phyloP scores from a whole-genome alignment of 345 rosid genomes.

The Heritiera littoralis region DNA sequence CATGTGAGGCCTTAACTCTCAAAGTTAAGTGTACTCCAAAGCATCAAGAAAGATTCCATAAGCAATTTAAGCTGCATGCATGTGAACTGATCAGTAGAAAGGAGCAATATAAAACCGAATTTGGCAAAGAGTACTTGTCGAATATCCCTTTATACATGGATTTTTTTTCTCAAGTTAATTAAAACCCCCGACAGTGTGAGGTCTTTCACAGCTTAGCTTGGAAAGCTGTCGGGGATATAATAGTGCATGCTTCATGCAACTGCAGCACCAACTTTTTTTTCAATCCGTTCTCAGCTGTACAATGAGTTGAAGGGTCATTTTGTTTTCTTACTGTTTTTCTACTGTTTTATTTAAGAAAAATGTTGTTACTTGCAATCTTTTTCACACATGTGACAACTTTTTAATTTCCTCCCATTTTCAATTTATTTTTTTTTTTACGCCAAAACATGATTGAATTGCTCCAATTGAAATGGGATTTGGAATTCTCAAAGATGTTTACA shows the following conservation, averaged over 20 bases:
- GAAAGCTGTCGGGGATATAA: not conserved
- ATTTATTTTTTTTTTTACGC: no score
- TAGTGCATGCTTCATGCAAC: not conserved
- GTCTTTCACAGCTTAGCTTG: not conserved
- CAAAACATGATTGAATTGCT: not conserved
- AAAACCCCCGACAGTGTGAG: not conserved
- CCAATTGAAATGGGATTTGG: no score
- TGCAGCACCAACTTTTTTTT: not conserved
- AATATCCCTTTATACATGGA: not conserved
- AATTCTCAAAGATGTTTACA: no score
- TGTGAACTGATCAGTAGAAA: not conserved
- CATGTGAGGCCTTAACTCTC: not conserved
- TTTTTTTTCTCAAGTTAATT: not conserved
- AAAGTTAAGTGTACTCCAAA: not conserved
- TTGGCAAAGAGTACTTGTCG: not conserved
- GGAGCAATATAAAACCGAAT: not conserved
- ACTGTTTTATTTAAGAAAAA: not conserved
- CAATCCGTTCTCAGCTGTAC: not conserved
- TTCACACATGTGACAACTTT: no score
- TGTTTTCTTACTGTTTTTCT: not conserved
- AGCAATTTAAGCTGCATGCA: not conserved
- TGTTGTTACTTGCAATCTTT: not conserved
- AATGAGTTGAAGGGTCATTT: conserved; percentile 5
- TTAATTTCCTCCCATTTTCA: no score
- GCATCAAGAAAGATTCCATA: conserved; percentile 2